Conservation (phyloP, 495 filamentous ascomycete species). For the Astrothelium macrocarpum region DNA sequence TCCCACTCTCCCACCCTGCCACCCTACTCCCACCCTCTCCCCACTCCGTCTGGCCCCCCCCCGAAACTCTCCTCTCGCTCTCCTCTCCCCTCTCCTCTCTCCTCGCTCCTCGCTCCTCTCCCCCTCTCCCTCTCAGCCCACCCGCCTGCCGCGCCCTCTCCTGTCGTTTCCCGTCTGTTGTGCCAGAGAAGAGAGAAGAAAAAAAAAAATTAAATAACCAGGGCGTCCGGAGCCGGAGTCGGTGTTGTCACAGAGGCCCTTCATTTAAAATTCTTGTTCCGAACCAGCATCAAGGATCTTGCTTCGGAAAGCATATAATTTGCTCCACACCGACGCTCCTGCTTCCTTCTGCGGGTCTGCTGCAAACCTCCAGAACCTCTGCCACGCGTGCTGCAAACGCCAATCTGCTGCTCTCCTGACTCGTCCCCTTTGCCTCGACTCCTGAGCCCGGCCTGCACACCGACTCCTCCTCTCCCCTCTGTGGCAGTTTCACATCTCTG, state of each 20-base stretch:
- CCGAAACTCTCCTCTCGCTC: neutral
- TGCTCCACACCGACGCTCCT: slow-evolving; percentile 4
- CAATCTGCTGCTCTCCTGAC: neutral
- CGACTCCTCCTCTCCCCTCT: neutral
- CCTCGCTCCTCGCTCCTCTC: neutral
- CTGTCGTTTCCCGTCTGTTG: slow-evolving; percentile 1
- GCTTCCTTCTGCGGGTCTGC: neutral
- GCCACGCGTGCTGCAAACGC: neutral
- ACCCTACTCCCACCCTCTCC: neutral
- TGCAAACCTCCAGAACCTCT: neutral
- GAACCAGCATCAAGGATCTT: slow-evolving; percentile 8
- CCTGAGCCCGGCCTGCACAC: neutral
- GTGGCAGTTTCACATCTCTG: neutral
- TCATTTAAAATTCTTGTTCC: slow-evolving; percentile 8
- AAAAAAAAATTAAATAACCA: too few relatives aligned
- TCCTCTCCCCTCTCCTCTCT: neutral
- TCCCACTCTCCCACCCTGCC: neutral
- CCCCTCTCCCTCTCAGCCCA: neutral
- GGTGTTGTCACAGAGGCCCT: slow-evolving; percentile 2
- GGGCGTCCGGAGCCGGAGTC: slow-evolving; percentile 3
- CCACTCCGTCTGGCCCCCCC: neutral
- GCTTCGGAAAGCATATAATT: slow-evolving; percentile 7
- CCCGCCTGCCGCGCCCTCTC: neutral
- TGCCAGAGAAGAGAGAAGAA: too few relatives aligned
- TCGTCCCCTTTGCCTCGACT: neutral